Base-by-base conservation (phyloP, 1,284 basidiomycete genomes). In the Apiotrichum sp. region DNA sequence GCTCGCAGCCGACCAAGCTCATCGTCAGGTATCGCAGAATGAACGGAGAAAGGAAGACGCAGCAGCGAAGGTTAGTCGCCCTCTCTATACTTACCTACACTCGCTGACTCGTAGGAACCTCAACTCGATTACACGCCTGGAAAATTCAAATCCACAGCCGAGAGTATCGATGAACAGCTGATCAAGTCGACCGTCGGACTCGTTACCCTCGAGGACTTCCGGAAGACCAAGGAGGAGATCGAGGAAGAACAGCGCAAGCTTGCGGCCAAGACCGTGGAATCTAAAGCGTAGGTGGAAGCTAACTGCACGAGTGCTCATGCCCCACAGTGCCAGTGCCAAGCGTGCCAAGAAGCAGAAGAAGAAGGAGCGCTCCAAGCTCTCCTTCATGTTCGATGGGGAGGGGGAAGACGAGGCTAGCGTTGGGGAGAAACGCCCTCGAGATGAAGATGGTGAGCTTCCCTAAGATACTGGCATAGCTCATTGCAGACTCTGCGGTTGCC, bases 111-210 rank as follows among this genome's bases (percentile, higher is more conserved):
- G 7, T 48, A 72, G 70, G 70, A 73, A 22, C 58, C 67, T 6
- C 64, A 69, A 52, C 90, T 75, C 82, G 87, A 58, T 84, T 88
- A 54, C 85, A 89, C 88, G 0, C 78, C 83, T 0, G 87, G 88
- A 69, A 88, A 93, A 55, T 99, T 99, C 74, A 87, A 93, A 22
- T 88, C 89, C 4, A 90, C 96, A 74, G 86, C 90, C 75, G 95
- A 98, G 71, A 91, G 88, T 4, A 86, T 98, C 80, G 95, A 98
- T 72, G 96, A 98, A 57, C 83, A 84, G 10, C 81, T 99, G 51
- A 98, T 97, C 80, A 84, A 92, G 68, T 87, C 83, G 49, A 99
- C 96, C 0, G 85, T 98, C 55, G 96, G 96, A 65, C 82, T 99
- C 13, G 93, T 98, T 2, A 84, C 83, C 58, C 81, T 98, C 7